Percentiles rank a stretch among this genome's conserved stretches.
These are phyloP conservation scores for Penicillium sp. DNA, from an alignment of 2,329 filamentous ascomycete species.

Conservation along the genomic window DNA sequence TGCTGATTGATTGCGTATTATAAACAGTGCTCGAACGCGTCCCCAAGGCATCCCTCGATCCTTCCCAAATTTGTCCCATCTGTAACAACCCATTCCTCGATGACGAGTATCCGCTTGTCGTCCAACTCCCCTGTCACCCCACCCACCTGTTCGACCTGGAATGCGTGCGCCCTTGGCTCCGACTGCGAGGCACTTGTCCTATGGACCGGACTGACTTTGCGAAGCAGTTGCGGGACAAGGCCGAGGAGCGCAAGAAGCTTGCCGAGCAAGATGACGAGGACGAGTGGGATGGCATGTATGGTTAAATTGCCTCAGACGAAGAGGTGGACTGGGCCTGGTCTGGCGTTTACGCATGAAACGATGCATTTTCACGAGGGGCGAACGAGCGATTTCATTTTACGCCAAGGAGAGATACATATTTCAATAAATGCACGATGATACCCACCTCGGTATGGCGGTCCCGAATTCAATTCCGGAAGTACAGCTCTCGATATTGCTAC, in stretches of 20 bases:
- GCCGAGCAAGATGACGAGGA: slow-evolving; percentile 49
- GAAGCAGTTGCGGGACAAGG: slow-evolving; percentile 57
- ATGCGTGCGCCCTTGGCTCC: slow-evolving; percentile 67
- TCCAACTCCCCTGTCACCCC: slow-evolving; percentile 64
- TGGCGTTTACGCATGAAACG: slow-evolving; percentile 3
- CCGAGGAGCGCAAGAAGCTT: slow-evolving; percentile 51
- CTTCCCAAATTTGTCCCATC: slow-evolving; percentile 61
- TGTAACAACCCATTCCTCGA: slow-evolving; percentile 65
- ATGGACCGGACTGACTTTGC: slow-evolving; percentile 63
- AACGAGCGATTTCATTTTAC: background rate
- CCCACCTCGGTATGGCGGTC: background rate
- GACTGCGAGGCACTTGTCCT: slow-evolving; percentile 66
- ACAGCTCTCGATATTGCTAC: background rate
- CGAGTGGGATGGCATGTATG: slow-evolving; percentile 56
- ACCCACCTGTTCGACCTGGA: slow-evolving; percentile 67
- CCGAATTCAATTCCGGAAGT: background rate
- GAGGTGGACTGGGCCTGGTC: background rate
- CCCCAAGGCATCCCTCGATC: slow-evolving; percentile 58
- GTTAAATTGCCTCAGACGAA: slow-evolving; percentile 20
- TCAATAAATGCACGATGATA: slow-evolving; percentile 3
- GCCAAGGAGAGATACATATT: background rate
- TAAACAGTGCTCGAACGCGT: slow-evolving; percentile 59
- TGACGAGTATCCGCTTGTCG: slow-evolving; percentile 66
- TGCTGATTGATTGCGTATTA: background rate
- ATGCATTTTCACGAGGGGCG: slow-evolving; percentile 6